Conservation (phyloP, 495 filamentous ascomycete species). For the Lichina pygmaea region DNA sequence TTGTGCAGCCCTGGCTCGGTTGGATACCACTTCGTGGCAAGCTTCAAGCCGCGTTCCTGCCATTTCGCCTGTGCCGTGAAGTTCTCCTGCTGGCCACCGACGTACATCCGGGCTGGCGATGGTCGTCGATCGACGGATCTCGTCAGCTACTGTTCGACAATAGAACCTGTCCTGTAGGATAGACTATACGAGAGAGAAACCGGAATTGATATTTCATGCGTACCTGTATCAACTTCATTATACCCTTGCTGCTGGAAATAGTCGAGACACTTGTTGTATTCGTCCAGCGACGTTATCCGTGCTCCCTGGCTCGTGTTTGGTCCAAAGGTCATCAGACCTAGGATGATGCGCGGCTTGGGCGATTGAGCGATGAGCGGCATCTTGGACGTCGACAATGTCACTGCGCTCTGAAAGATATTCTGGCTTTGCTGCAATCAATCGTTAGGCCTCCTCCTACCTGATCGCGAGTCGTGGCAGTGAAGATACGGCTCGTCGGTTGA, state of each 20-base stretch:
- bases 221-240: conserved; percentile 34
- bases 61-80: conserved; percentile 52
- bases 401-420: too few relatives aligned
- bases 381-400: background rate
- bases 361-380: conserved; percentile 30
- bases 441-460: too few relatives aligned
- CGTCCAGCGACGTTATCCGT: conserved; percentile 38
- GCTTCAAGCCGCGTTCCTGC: conserved; percentile 54
- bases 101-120: conserved; percentile 45
- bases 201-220: background rate
- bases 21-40: conserved; percentile 74
- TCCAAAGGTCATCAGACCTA: conserved; percentile 35
- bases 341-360: conserved; percentile 24
- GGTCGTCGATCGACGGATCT: background rate
- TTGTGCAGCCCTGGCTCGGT: conserved; percentile 26
- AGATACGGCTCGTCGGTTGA: too few relatives aligned
- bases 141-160: background rate
- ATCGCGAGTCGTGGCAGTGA: too few relatives aligned
- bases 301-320: conserved; percentile 23
- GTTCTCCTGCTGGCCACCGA: conserved; percentile 50
- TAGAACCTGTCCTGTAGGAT: too few relatives aligned
- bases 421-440: too few relatives aligned
- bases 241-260: conserved; percentile 47
- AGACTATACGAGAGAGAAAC: too few relatives aligned
- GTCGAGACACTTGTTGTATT: conserved; percentile 37